Evolutionary conservation across 768 basidiomycete genomes (phyloP).

Genomic region (Exsudoporus frostii): DNA sequence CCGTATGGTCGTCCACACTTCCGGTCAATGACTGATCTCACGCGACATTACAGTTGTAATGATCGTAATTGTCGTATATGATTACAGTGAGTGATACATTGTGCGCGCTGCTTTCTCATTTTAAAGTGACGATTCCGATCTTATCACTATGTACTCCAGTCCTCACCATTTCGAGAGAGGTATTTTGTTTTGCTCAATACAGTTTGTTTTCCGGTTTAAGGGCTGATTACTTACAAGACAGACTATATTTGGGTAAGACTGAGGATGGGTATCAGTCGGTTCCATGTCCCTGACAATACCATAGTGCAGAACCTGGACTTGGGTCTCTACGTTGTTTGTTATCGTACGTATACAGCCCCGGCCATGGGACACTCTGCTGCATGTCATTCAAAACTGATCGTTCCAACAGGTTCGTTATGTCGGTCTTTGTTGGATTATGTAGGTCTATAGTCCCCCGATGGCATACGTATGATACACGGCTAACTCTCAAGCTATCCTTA

Average conservation of each 20-base stretch:
- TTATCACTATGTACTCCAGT: not conserved
- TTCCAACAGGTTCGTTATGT: constrained; percentile 11
- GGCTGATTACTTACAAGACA: constrained; percentile 3
- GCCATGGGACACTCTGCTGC: too few relatives aligned
- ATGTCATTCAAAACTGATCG: not conserved
- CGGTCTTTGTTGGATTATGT: constrained; percentile 12
- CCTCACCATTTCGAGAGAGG: constrained; percentile 16
- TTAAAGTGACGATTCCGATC: not conserved
- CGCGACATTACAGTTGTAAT: not conserved
- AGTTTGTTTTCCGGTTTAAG: not conserved
- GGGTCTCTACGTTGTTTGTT: constrained; percentile 15
- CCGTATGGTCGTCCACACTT: not conserved
- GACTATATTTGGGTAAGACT: constrained; percentile 12
- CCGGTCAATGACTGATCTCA: not conserved
- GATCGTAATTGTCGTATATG: constrained; percentile 2
- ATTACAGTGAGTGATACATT: constrained; percentile 3
- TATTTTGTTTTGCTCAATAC: not conserved
- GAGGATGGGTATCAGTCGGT: not conserved
- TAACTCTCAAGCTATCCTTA: not conserved
- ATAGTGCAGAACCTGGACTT: constrained; percentile 11
- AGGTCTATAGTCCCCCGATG: not conserved
- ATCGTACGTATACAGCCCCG: constrained; percentile 5
- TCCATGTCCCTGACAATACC: not conserved
- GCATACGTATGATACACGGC: too few relatives aligned
- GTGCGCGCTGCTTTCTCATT: not conserved